Conservation (phyloP, 139 green algal species). For the Pleodorina starrii region DNA sequence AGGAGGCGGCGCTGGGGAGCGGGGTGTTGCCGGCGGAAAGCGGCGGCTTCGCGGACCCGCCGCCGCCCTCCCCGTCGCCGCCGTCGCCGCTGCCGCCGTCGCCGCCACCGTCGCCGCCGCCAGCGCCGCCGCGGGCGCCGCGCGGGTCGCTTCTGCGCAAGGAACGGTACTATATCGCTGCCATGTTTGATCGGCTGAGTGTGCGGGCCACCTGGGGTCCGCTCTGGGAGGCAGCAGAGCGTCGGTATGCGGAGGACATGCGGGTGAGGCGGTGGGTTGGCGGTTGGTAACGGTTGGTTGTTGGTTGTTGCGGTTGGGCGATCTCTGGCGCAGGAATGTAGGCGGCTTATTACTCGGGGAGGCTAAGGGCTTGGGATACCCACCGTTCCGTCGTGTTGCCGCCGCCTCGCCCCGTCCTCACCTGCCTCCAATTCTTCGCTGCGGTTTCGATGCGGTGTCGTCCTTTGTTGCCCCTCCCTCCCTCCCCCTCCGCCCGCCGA, state of each 20-base stretch:
- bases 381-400: not conserved
- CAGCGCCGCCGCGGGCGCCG: too few species aligned
- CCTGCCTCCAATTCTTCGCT: not conserved
- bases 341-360: not conserved
- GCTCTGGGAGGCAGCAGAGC: constrained; percentile 5
- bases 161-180: constrained; percentile 35
- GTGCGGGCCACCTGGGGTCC: not conserved
- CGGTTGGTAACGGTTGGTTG: not conserved
- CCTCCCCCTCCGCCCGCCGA: not conserved
- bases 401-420: not conserved
- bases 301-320: not conserved
- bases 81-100: not conserved
- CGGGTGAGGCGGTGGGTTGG: not conserved
- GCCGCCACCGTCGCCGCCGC: not conserved
- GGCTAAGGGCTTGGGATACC: not conserved
- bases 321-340: not conserved
- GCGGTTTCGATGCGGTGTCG: not conserved
- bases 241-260: constrained; percentile 21
- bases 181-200: constrained; percentile 28
- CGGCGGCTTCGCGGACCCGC: not conserved
- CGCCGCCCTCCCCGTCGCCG: not conserved
- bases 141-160: not conserved
- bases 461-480: not conserved
- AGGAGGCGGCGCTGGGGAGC: not conserved
- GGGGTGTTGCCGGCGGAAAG: too few species aligned